Evolutionary conservation across 2,329 filamentous ascomycete genomes (phyloP).

Genomic region (Seiridium unicorne): DNA sequence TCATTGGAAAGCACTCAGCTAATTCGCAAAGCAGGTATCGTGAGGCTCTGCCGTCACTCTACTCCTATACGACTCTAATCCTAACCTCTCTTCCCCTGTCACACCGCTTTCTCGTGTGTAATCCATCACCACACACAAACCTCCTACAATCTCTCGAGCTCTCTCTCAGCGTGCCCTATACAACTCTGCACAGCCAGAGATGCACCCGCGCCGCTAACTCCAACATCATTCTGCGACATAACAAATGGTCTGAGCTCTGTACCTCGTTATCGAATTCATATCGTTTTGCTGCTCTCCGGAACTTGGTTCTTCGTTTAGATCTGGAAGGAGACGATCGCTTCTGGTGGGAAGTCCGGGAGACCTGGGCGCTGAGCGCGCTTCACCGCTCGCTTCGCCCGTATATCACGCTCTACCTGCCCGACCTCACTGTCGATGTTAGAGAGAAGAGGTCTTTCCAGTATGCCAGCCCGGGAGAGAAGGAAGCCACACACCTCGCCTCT

Average conservation of each 20-base stretch:
- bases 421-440: constrained; percentile 12
- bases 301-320: constrained; percentile 16
- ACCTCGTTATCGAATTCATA: constrained; percentile 16
- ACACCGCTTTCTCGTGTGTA: constrained; percentile 12
- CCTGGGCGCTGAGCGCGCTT: constrained; percentile 17
- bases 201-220: background rate
- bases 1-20: background rate
- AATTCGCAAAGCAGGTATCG: constrained; percentile 11
- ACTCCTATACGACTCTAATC: constrained; percentile 15
- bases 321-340: constrained; percentile 11
- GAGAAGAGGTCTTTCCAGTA: constrained; percentile 16
- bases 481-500: background rate
- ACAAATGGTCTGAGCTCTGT: constrained; percentile 17
- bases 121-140: constrained; percentile 4
- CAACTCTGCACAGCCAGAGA: constrained; percentile 15
- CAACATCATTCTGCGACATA: background rate
- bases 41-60: constrained; percentile 16
- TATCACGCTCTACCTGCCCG: constrained; percentile 17
- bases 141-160: constrained; percentile 16
- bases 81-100: constrained; percentile 17
- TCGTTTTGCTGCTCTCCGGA: constrained; percentile 15
- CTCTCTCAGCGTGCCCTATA: constrained; percentile 16
- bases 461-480: background rate
- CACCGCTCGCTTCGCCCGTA: constrained; percentile 15
- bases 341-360: constrained; percentile 23